Evolutionary conservation across 1,284 basidiomycete species (phyloP), one percentile per base, ranked within the genome.

Genomic region (Flammula alnicola): DNA sequence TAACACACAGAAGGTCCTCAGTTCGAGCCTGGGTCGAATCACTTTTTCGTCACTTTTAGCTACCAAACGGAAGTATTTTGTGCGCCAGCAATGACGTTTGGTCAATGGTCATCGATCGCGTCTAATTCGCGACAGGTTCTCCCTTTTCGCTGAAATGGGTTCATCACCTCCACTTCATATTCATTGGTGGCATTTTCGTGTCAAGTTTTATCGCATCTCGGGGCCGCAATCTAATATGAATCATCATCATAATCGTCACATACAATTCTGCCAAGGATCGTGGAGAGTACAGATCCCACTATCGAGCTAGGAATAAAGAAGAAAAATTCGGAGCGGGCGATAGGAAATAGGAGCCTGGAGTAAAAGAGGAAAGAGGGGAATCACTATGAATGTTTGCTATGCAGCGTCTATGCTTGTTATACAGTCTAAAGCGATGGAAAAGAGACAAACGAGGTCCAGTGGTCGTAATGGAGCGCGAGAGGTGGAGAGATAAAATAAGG

Each of bases 1-100:
- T 63, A 66, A 66, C 64, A 65, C 61, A 62, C 63, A 64, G 62
- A 66, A 66, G 61, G 61, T 64, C 62, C 60, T 61, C 63, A 62
- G 63, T 65, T 65, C 64, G 60, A 66, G 45, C 62, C 64, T 61
- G 61, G 61, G 59, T 61, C 61, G 59, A 65, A 60, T 65, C 65
- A 63, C 59, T 58, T 54, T 36, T 19, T n/a, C 20, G 33, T 4
- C 4, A n/a, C 46, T 38, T 20, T 32, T 17, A n/a, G n/a, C n/a
- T n/a, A n/a, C n/a, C n/a, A n/a, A n/a, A n/a, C n/a, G n/a, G n/a
- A n/a, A n/a, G n/a, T n/a, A n/a, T n/a, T n/a, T n/a, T n/a, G n/a
- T n/a, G n/a, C n/a, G n/a, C n/a, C n/a, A n/a, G n/a, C n/a, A n/a
- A n/a, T n/a, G n/a, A n/a, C n/a, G n/a, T n/a, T n/a, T n/a, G n/a